Evolutionary conservation across 129 eudicot species (phyloP).

Genomic region (Chrysanthemum makinoi): DNA sequence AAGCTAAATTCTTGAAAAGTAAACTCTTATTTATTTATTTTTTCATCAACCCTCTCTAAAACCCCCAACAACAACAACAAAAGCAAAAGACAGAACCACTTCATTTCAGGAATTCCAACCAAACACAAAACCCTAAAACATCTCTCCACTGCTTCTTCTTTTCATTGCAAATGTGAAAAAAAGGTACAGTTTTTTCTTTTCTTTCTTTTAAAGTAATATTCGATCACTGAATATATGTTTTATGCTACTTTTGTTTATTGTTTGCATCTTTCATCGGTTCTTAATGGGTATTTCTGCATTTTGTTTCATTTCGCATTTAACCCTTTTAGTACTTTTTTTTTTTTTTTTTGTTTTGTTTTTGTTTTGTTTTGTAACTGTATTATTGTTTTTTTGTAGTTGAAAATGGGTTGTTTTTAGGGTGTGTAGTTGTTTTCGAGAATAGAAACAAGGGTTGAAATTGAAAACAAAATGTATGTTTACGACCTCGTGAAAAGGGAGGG

Average conservation of each 20-base stretch:
- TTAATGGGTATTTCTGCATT: not conserved
- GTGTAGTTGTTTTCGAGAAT: too few relatives aligned
- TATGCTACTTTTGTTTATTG: not conserved
- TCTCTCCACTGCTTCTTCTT: not conserved
- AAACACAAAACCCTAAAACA: slow-evolving; percentile 1
- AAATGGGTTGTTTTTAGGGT: too few relatives aligned
- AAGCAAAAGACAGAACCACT: not conserved
- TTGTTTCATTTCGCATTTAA: too few relatives aligned
- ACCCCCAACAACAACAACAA: not conserved
- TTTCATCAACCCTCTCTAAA: not conserved
- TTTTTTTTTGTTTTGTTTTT: not conserved
- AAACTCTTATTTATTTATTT: not conserved
- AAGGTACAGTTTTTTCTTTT: slow-evolving; percentile 17
- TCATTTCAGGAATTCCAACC: not conserved
- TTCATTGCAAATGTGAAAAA: slow-evolving; percentile 15
- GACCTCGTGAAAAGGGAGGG: too few relatives aligned
- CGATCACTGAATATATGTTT: not conserved
- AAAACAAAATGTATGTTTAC: too few relatives aligned
- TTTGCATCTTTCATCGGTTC: not conserved
- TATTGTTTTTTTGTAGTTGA: too few relatives aligned
- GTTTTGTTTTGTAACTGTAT: too few relatives aligned
- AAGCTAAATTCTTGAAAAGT: not conserved
- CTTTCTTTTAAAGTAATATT: not conserved
- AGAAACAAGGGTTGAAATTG: too few relatives aligned
- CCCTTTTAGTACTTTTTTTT: not conserved